Evolutionary conservation across 192 early-diverging fungal genomes (phyloP), one percentile per base, ranked within the genome.

Genomic region (Backusella sp.): DNA sequence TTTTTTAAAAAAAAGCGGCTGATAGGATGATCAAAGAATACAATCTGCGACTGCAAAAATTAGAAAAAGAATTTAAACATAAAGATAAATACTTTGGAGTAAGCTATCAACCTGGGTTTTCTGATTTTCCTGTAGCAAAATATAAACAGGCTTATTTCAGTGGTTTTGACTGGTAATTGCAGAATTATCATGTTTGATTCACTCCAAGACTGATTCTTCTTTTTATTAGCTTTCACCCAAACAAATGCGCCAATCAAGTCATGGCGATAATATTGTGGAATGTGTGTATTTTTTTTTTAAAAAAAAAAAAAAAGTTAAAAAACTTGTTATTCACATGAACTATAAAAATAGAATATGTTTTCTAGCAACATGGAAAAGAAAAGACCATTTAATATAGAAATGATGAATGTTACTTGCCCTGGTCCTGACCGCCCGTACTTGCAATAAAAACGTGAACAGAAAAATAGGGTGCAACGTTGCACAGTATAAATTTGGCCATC

Each of bases 191-290:
- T 46, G 11, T 75, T 26, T 19, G 28, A 12, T 35, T 32, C 3
- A 12, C 19, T 21, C 28, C 23, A 21, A 59, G 30, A 53, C 41
- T 73, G 3, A 46, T 66, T 15, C 41, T 73, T 11, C 37, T 39
- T 37, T 46, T 26, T 77, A 76, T 68, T 44, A 87, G 86, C 76
- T 88, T 88, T 49, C 86, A 88, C 66, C 86, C 86, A n/a, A 88
- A 88, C 67, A 82, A 66, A n/a, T 88, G 86, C 35, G 86, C 86
- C 11, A 88, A 88, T 68, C 84, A 86, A 68, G 72, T 88, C 5
- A 88, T 88, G 86, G 83, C 86, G 7, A 83, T 83, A 6, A 66
- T 82, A 15, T n/a, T 85, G 23, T 88, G 86, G 86, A 88, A 88
- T 79, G 86, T 87, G 79, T 73, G 84, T 14, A 26, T 4, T 19